Base-by-base conservation (phyloP, 83 land plant genomes). In the Diphasiastrum complanatum region DNA sequence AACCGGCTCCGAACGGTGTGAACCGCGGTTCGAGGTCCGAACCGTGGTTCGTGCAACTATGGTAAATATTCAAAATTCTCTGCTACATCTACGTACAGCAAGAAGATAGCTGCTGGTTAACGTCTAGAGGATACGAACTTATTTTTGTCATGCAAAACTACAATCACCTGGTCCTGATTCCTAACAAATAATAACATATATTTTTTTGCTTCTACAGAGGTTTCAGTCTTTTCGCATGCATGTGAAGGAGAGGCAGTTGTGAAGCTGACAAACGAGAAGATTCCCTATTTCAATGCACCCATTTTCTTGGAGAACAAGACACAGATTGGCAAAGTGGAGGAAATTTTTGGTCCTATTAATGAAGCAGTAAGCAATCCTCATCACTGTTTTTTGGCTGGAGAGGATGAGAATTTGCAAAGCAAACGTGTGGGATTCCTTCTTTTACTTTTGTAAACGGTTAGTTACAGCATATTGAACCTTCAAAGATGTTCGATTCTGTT, bases 261-360 rank as follows among this genome's bases (percentile, higher is more conserved):
- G 8, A 92, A 81, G 84, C 90, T 92, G 53, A 80, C 89, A 0
- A 76, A 92, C 57, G 95, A 85, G 79, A 92, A 92, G 53, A 79
- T 92, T 20, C 97, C 97, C 0, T 82, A 72, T 63, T 92, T 92
- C 70, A 92, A 92, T 61, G 95, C 95, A 6, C 90, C 95, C 11
- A 92, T 92, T 2, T 92, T 77, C 52, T 64, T 92, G 57, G 79
- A 87, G 79, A 92, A 92, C 69, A 92, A 81, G 81, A 85, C 96
- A 24, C 95, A 92, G 78, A 83, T 92, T 31, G 97, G 97, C 22
- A 92, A 85, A 70, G 97, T 92, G n/a, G 97, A 92, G 52, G 97
- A 92, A 61, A 92, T 92, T 5, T 92, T 92, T 61, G 97, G 97
- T 3, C 97, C 97, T 38, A 92, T 92, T 69, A 92, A 92, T 75